These are phyloP conservation scores for Ogataea thermomethanolica DNA, from an alignment of 805 yeast species.

Conservation along the genomic window DNA sequence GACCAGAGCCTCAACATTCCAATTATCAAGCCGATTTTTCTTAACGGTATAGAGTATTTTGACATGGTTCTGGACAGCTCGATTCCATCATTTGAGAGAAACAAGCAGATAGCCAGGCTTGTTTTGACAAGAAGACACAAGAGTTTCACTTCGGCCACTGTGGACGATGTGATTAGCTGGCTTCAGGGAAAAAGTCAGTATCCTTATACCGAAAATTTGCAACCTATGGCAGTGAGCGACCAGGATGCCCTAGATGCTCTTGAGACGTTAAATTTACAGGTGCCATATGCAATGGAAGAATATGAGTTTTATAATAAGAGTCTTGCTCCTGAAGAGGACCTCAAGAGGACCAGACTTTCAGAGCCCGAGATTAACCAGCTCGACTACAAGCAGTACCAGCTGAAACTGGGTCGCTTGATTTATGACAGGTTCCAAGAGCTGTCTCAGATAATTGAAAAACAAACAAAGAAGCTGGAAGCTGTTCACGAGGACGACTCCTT, in stretches of 20 bases:
- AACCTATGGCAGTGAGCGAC: slow-evolving; percentile 12
- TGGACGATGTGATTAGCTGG: slow-evolving; percentile 31
- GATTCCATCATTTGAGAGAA: slow-evolving; percentile 10
- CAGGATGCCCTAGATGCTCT: slow-evolving; percentile 21
- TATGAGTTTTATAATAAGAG: slow-evolving; percentile 19
- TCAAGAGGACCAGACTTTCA: slow-evolving; percentile 25
- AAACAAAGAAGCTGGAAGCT: slow-evolving; percentile 21
- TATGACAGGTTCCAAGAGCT: slow-evolving; percentile 32
- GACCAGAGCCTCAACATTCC: slow-evolving; percentile 34
- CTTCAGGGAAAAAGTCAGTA: slow-evolving; percentile 13
- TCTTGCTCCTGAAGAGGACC: slow-evolving; percentile 9
- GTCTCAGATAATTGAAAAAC: slow-evolving; percentile 22
- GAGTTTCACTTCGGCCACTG: slow-evolving; percentile 15
- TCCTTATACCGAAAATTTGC: slow-evolving; percentile 19
- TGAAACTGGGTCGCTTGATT: slow-evolving; percentile 35
- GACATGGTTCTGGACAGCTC: slow-evolving; percentile 18
- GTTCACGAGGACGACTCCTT: slow-evolving; percentile 38
- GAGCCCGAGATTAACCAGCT: slow-evolving; percentile 1
- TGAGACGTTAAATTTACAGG: slow-evolving; percentile 13
- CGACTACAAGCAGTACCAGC: slow-evolving; percentile 31
- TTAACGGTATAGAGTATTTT: slow-evolving; percentile 45
- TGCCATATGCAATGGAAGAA: slow-evolving; percentile 10
- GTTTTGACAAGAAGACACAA: slow-evolving; percentile 18
- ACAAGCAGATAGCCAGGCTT: slow-evolving; percentile 19
- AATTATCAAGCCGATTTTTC: slow-evolving; percentile 42